A percentile compares a stretch with the other conserved stretches of the same genome.
These are phyloP conservation scores for Ustilago esculenta DNA, from an alignment of 1,284 basidiomycete genomes.

Conservation along the genomic window DNA sequence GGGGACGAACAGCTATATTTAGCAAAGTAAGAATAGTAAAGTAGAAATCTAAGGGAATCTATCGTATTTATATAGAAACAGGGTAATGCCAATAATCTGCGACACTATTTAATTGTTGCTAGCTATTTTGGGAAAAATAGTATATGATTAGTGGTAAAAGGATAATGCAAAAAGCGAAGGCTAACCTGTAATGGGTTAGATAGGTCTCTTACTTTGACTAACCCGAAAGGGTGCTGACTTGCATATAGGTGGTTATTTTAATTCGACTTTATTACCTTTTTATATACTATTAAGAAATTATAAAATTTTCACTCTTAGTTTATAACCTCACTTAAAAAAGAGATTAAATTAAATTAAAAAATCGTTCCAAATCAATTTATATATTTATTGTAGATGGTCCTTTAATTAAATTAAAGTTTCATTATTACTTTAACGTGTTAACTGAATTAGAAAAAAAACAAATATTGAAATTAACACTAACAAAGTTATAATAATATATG, in stretches of 20 bases:
- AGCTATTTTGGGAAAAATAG: slow-evolving; percentile 3
- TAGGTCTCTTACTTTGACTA: slow-evolving; percentile 15
- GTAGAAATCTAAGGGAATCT: slow-evolving; percentile 4
- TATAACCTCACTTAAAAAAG: too few relatives aligned
- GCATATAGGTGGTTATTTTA: slow-evolving; percentile 6
- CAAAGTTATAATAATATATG: too few relatives aligned
- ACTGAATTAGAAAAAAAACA: too few relatives aligned
- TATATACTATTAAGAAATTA: slow-evolving; percentile 9
- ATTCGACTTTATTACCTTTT: background rate
- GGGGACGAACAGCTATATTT: slow-evolving; percentile 4
- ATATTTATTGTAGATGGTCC: too few relatives aligned
- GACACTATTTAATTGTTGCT: slow-evolving; percentile 2
- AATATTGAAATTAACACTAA: too few relatives aligned
- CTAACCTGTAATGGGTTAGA: slow-evolving; percentile 14
- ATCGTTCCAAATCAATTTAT: too few relatives aligned
- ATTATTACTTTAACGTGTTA: too few relatives aligned
- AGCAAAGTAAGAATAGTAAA: slow-evolving; percentile 15
- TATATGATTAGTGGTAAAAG: slow-evolving; percentile 9
- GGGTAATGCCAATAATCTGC: slow-evolving; percentile 25
- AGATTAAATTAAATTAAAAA: too few relatives aligned
- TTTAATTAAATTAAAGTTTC: too few relatives aligned
- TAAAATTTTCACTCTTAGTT: background rate
- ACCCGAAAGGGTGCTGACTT: slow-evolving; percentile 17
- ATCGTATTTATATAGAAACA: slow-evolving; percentile 20
- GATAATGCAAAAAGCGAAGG: slow-evolving; percentile 28